These are phyloP conservation scores for Pluteus cervinus DNA, from an alignment of 768 basidiomycete species.

Conservation along the genomic window DNA sequence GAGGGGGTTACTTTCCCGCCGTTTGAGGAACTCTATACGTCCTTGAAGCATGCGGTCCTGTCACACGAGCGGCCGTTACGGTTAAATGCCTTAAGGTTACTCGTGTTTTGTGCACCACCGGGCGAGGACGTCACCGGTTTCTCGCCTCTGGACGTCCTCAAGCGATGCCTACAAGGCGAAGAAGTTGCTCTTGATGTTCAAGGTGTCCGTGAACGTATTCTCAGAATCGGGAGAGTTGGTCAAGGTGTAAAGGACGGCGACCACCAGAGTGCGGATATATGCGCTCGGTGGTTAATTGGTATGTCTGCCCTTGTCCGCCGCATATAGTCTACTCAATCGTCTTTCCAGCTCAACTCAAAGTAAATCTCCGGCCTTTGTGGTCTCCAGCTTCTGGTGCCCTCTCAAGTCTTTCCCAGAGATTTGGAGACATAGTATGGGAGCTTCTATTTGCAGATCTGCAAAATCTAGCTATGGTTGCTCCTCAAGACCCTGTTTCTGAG, in stretches of 20 bases:
- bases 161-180: slow-evolving; percentile 74
- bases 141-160: slow-evolving; percentile 53
- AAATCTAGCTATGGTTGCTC: slow-evolving; percentile 19
- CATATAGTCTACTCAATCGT: no score
- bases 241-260: slow-evolving; percentile 52
- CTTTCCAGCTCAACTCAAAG: slow-evolving; percentile 76
- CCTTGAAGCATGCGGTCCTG: slow-evolving; percentile 48
- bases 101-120: no score
- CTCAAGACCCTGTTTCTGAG: not conserved
- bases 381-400: slow-evolving; percentile 71
- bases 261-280: slow-evolving; percentile 61
- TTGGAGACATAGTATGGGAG: slow-evolving; percentile 68
- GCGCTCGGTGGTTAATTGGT: slow-evolving; percentile 72
- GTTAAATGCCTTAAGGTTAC: slow-evolving; percentile 55
- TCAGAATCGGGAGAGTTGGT: slow-evolving; percentile 69
- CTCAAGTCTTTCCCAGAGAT: slow-evolving; percentile 42
- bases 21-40: slow-evolving; percentile 45
- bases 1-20: slow-evolving; percentile 22
- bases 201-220: slow-evolving; percentile 78
- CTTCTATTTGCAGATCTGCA: slow-evolving; percentile 61
- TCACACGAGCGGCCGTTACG: slow-evolving; percentile 72
- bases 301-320: slow-evolving; percentile 12
- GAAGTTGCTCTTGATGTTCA: slow-evolving; percentile 71
- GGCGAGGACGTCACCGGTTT: no score
- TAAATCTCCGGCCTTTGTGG: slow-evolving; percentile 90